Evolutionary conservation across 1,284 basidiomycete species (phyloP), one percentile per base, ranked within the genome.

Genomic region (Earliella scabrosa): DNA sequence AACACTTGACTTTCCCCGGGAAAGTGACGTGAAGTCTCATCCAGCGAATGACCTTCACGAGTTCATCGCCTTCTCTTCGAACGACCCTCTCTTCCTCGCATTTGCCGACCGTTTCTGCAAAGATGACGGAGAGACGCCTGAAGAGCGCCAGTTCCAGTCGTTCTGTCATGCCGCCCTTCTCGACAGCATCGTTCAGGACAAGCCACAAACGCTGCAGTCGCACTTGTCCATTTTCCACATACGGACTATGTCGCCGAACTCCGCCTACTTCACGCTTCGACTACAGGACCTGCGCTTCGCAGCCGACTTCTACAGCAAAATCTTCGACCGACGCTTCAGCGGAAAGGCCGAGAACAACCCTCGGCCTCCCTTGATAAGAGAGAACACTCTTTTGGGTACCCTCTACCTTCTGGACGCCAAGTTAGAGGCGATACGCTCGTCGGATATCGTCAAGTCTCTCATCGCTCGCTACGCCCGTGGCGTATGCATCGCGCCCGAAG

Each of bases 151-250:
- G 21, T 83, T 90, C 65, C 86, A 89, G 64, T 77, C 83, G 20
- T 92, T 92, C 59, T 90, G 86, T 58, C 88, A 92, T 60, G 90
- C 91, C 0, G 83, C 86, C 24, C 73, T 97, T 21, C 80, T 97
- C 51, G 95, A 98, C 70, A 91, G 92, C 69, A 87, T 98, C 49
- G 78, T 93, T 10, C 87, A 91, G 68, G 95, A 97, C 75, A 97
- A 97, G 68, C 85, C 88, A 3, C 83, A 86, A 57, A 86, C 92
- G 0, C 74, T 95, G 8, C 82, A 86, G 54, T 79, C 87, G 0
- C 92, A 96, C 70, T 75, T 94, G 2, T 83, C 83, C 1, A 72
- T 96, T 16, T 91, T 85, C 67, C 79, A 77, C 44, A 84, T 85
- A 61, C 86, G 90, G 44, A 76, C 73, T 40, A 83, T 87, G 77